phyloP scores from a whole-genome alignment of 768 basidiomycete species.

The Macrolepiota dolichaula region DNA sequence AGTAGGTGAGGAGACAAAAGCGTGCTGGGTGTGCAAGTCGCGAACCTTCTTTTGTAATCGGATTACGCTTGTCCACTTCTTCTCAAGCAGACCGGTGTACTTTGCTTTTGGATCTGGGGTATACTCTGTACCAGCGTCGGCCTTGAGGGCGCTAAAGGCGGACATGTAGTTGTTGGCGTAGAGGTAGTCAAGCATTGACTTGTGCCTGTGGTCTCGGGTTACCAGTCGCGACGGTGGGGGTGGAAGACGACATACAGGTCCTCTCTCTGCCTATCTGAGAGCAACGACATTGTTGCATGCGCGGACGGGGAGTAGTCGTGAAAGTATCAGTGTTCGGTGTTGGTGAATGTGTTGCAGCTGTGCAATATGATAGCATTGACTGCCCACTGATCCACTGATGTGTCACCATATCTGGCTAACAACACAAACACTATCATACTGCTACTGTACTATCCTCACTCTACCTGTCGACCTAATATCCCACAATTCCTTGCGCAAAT shows the following conservation, averaged over 20 bases:
- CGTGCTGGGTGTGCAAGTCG: constrained; percentile 4
- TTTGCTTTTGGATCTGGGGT: constrained; percentile 84
- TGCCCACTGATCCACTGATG: background rate
- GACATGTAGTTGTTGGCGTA: constrained; percentile 60
- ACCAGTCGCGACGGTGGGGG: constrained; percentile 11
- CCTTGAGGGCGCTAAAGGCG: constrained; percentile 58
- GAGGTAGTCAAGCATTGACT: constrained; percentile 79
- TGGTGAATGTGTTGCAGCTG: constrained; percentile 8
- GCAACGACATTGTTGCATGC: constrained; percentile 18
- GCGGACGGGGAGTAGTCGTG: background rate
- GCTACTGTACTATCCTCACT: background rate
- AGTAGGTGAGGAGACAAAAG: background rate
- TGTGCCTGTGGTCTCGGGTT: constrained; percentile 47
- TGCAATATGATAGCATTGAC: constrained; percentile 4
- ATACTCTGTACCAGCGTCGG: constrained; percentile 56
- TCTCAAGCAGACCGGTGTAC: constrained; percentile 84
- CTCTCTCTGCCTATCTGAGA: constrained; percentile 24
- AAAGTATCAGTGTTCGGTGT: background rate
- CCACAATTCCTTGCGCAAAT: background rate
- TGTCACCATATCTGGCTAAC: constrained; percentile 1
- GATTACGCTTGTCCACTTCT: constrained; percentile 98
- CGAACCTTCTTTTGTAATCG: constrained; percentile 90
- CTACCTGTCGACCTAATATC: background rate
- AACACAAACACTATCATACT: background rate
- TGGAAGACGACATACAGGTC: constrained; percentile 20